Base-by-base conservation (phyloP, 148 eudicot species). In the Amaranthus palmeri region DNA sequence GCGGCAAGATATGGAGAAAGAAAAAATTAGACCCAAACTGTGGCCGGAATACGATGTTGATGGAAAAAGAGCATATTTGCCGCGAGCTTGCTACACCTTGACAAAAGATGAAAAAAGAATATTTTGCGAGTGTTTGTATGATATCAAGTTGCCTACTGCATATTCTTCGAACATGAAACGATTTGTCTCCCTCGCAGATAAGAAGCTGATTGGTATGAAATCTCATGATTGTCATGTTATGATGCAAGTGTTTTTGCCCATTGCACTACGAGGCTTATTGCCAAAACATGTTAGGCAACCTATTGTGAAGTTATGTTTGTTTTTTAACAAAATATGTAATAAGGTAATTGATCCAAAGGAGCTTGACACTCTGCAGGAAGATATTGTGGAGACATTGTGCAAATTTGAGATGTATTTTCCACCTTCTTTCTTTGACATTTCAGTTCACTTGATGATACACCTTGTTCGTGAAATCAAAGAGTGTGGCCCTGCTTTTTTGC, bases 351-450 rank as follows among this genome's bases (percentile, higher is more conserved):
- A 68, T 53, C 59, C 71, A 6, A 42, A 40, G 12, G 45, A 68
- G 45, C 6, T 52, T 7, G n/a, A 36, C 3, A n/a, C 57, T 18
- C 40, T 68, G 9, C 43, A 68, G 9, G 25, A 53, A 5, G 43
- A 48, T 1, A 58, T 53, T 53, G 54, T 68, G 40, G 51, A 40
- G 8, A 14, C 47, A 17, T 52, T 68, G 3, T 68, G 58, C 18
- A 13, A 68, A 7, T 14, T 53, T 40, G 59, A 68, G 42, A 68
- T 68, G 59, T 68, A 51, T 51, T 68, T 68, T 13, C 71, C 71
- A 7, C 71, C 69, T 12, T 66, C 55, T 3, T 66, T 48, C 9
- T 66, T 48, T 48, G 40, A 48, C 36, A 66, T 66, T n/a, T 47
- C 18, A 42, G 55, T 66, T 13, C 40, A 66, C 11, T 14, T 66